These are phyloP conservation scores for Petunia secreta DNA, from an alignment of 257 asterid genomes.

Conservation along the genomic window DNA sequence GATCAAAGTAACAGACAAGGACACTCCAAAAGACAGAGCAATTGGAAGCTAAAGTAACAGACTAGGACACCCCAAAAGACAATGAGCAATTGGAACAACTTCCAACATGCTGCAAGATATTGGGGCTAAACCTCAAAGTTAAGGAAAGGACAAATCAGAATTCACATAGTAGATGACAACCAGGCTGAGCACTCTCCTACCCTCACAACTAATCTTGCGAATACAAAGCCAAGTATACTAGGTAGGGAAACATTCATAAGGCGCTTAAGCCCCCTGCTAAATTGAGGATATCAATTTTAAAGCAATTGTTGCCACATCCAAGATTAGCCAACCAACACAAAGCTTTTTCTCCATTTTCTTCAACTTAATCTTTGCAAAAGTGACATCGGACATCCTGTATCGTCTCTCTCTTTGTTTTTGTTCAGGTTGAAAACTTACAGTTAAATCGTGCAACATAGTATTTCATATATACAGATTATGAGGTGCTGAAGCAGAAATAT, in stretches of 20 bases:
- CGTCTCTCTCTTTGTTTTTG: slow-evolving; percentile 8
- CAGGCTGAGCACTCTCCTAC: neutral
- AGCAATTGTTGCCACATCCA: neutral
- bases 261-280: neutral
- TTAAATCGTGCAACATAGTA: neutral
- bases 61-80: neutral
- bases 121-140: neutral
- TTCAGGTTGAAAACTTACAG: neutral
- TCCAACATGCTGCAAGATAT: neutral
- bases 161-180: neutral
- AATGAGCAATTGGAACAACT: slow-evolving; percentile 7
- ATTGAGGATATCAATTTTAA: neutral
- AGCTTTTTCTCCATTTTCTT: neutral
- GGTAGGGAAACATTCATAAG: neutral
- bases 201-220: neutral
- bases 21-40: neutral
- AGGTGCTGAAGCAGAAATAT: neutral
- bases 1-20: neutral
- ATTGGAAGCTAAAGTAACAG: neutral
- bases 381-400: neutral
- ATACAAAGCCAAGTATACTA: neutral
- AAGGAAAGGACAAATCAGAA: neutral
- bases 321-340: slow-evolving; percentile 9
- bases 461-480: neutral
- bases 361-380: neutral